Percentiles rank a stretch among this genome's conserved stretches.
phyloP scores from a whole-genome alignment of 2,329 filamentous ascomycete genomes.

The Aspergillus carbonarius region DNA sequence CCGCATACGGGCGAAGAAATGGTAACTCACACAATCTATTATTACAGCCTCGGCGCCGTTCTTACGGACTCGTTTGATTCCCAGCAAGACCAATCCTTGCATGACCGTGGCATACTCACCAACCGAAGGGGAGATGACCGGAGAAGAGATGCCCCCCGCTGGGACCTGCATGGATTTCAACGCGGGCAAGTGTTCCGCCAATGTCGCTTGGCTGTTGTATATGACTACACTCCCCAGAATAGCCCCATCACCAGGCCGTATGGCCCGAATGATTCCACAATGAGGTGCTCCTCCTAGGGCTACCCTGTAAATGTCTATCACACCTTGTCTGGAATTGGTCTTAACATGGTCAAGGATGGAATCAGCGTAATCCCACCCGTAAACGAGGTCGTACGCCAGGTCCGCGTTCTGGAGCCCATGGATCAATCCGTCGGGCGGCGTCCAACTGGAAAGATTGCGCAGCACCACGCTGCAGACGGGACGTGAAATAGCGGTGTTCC shows the following conservation, averaged over 20 bases:
- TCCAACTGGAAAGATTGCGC: constrained; percentile 69
- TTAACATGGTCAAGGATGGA: constrained; percentile 73
- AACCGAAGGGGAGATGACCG: constrained; percentile 68
- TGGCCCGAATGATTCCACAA: constrained; percentile 81
- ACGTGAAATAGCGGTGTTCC: constrained; percentile 69
- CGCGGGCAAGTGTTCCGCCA: constrained; percentile 69
- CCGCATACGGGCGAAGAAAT: background rate
- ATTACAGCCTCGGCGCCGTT: constrained; percentile 72
- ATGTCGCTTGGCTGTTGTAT: constrained; percentile 66
- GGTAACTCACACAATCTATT: constrained; percentile 71
- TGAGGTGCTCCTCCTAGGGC: constrained; percentile 69
- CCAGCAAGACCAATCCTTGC: constrained; percentile 77
- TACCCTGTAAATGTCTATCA: constrained; percentile 75
- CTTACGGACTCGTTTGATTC: constrained; percentile 77
- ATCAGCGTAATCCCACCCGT: constrained; percentile 73
- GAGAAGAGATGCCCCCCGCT: constrained; percentile 76
- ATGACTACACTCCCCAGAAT: constrained; percentile 78
- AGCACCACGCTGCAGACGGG: constrained; percentile 72
- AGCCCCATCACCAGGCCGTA: constrained; percentile 64
- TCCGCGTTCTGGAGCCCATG: constrained; percentile 70
- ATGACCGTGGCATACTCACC: constrained; percentile 69
- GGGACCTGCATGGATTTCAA: constrained; percentile 58
- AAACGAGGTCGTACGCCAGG: constrained; percentile 79
- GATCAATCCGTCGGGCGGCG: constrained; percentile 72
- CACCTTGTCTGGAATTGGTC: constrained; percentile 70